Base-by-base conservation (phyloP, 2,329 filamentous ascomycete genomes). In the Fusarium citri region DNA sequence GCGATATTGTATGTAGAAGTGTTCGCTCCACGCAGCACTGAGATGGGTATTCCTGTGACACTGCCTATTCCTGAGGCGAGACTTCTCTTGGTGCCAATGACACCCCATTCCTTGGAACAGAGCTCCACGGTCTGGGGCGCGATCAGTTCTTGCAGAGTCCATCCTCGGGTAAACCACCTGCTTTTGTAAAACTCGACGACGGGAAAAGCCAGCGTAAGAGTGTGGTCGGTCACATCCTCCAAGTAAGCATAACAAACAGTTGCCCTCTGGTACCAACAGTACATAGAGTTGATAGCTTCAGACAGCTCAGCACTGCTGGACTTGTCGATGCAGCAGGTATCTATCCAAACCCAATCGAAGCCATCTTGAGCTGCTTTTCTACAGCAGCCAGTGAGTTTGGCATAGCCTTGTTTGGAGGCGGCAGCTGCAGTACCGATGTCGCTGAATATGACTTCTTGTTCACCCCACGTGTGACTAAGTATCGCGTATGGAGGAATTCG, bases 321-420 rank as follows among this genome's bases (percentile, higher is more conserved):
- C 45, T 66, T 66, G 30, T 66, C 55, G 30, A 66, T 66, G 12
- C 64, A 66, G 48, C 62, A 66, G 3, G 62, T 62, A 25, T 66
- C 62, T 6, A 66, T 47, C 59, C 56, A 62, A 11, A 41, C 56
- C 56, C 56, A 62, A 7, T 46, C 30, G 40, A 62, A 61, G 20
- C 59, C 46, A 62, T 62, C 56, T n/a, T 61, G 23, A 25, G 45
- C 40, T 46, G 59, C 59, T 28, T 61, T 62, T 4, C n/a, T 41
- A 5, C 50, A 64, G 9, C 51, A 64, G 14, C 50, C 43, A 15
- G 30, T 30, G 7, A 64, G 45, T 20, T 64, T 64, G 15, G 42
- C 7, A 20, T 64, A 46, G 22, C 61, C 59, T 28, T 64, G 30
- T 30, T 58, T 64, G 11, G 43, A 41, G 4, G 40, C 8, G 15